Percentiles rank a stretch among this genome's conserved stretches.
Conservation (phyloP, 108 stramenopile genomes). For the Mayamaea pseudoterrestris region DNA sequence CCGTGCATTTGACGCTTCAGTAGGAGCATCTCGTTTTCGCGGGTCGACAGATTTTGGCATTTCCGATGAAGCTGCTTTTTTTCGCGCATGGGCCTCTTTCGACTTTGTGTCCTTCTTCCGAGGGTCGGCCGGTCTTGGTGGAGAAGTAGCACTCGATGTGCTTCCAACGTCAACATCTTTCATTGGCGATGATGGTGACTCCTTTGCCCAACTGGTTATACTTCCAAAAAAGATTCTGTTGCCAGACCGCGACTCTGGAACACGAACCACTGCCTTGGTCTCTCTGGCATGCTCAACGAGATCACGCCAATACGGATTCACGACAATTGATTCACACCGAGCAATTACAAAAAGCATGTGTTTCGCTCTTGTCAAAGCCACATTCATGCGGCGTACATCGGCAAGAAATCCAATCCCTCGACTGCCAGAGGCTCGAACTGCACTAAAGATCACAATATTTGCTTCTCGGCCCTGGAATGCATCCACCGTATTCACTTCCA, state of each 20-base stretch:
- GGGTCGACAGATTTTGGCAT: background rate
- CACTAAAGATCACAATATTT: constrained; percentile 88
- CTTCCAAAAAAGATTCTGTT: background rate
- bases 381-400: constrained; percentile 97
- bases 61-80: background rate
- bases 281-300: constrained; percentile 62
- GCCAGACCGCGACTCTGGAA: constrained; percentile 15
- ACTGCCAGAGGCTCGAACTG: constrained; percentile 81
- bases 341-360: constrained; percentile 80
- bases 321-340: constrained; percentile 51
- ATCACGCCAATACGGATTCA: constrained; percentile 83
- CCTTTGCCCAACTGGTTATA: background rate
- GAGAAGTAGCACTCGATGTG: background rate
- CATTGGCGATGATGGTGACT: no score
- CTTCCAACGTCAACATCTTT: no score
- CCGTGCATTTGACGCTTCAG: no score
- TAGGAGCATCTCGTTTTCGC: background rate
- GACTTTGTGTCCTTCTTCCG: background rate
- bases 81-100: background rate
- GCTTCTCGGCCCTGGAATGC: constrained; percentile 91
- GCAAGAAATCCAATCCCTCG: constrained; percentile 92
- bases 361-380: constrained; percentile 95
- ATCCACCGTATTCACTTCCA: constrained; percentile 91
- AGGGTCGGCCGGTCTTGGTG: background rate
- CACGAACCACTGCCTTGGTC: constrained; percentile 45